Percentiles rank a stretch among this genome's conserved stretches.
These are phyloP conservation scores for Fragosphaeria purpurea DNA, from an alignment of 2,329 filamentous ascomycete genomes.

Conservation along the genomic window DNA sequence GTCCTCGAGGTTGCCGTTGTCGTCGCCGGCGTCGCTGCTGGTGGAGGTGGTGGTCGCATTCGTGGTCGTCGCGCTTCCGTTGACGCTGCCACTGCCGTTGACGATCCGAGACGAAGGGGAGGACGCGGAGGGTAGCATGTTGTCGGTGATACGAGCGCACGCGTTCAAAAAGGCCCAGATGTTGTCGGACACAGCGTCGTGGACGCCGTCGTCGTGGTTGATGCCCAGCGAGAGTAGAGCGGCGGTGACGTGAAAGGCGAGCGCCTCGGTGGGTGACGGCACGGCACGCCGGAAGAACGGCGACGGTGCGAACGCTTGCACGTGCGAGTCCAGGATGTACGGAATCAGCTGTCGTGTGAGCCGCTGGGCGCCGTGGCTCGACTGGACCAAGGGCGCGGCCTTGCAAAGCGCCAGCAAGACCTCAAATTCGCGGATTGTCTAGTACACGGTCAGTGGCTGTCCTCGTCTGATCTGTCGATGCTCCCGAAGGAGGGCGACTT, in stretches of 20 bases:
- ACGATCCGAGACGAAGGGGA: slow-evolving; percentile 2
- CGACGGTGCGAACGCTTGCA: slow-evolving; percentile 67
- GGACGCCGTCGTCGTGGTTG: slow-evolving; percentile 54
- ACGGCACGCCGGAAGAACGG: slow-evolving; percentile 75
- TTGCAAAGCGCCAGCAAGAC: slow-evolving; percentile 86
- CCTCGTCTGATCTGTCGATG: too few species aligned
- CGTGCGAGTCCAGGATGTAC: slow-evolving; percentile 77
- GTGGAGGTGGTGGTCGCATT: slow-evolving; percentile 23
- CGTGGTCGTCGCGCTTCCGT: neutral
- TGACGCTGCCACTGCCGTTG: neutral
- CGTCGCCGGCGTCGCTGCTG: slow-evolving; percentile 40
- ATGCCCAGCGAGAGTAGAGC: slow-evolving; percentile 74
- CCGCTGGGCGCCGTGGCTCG: slow-evolving; percentile 61
- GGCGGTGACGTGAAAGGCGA: slow-evolving; percentile 68
- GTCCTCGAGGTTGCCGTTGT: slow-evolving; percentile 53
- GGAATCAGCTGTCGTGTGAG: slow-evolving; percentile 70
- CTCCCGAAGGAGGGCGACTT: too few species aligned
- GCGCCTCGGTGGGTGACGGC: slow-evolving; percentile 77
- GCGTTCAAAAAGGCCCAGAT: slow-evolving; percentile 64
- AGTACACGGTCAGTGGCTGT: neutral
- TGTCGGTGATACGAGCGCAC: slow-evolving; percentile 53
- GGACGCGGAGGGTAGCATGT: slow-evolving; percentile 29
- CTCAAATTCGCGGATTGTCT: slow-evolving; percentile 86
- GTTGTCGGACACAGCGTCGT: slow-evolving; percentile 53
- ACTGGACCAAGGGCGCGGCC: slow-evolving; percentile 67